phyloP scores from a whole-genome alignment of 2,329 filamentous ascomycete genomes.

The Colletotrichum sidae region DNA sequence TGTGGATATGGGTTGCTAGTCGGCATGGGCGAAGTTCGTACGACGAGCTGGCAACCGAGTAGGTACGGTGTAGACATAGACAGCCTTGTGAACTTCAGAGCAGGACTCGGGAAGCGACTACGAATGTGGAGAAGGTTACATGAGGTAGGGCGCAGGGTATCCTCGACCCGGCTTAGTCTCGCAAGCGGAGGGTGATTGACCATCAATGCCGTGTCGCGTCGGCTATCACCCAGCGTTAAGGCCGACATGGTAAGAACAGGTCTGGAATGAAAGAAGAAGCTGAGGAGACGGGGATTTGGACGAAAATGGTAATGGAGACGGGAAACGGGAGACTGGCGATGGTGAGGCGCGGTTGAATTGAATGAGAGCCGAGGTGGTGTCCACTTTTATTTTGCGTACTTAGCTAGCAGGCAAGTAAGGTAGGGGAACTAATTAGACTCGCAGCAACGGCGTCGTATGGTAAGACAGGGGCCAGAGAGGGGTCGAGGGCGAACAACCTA shows the following conservation, averaged over 20 bases:
- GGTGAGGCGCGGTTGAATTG: not conserved
- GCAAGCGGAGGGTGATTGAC: conserved; percentile 24
- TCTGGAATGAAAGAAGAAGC: not conserved
- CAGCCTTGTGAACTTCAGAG: conserved; percentile 1
- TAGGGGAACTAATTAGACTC: too few relatives aligned
- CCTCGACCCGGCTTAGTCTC: conserved; percentile 1
- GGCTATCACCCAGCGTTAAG: conserved; percentile 2
- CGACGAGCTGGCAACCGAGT: conserved; percentile 22
- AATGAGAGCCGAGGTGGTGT: too few relatives aligned
- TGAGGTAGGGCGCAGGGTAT: not conserved
- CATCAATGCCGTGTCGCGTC: conserved; percentile 31
- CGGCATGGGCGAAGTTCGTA: conserved; percentile 11
- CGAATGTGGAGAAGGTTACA: conserved; percentile 31
- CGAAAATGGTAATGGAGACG: too few relatives aligned
- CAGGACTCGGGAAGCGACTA: conserved; percentile 16
- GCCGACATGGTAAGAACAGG: conserved; percentile 6
- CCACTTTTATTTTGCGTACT: not conserved
- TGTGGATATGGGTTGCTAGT: conserved; percentile 12
- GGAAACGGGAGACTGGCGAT: too few relatives aligned
- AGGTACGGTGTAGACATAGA: too few relatives aligned
- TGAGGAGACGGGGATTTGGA: conserved; percentile 3
- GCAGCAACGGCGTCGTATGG: too few relatives aligned
- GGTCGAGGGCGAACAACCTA: too few relatives aligned
- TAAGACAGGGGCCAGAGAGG: too few relatives aligned
- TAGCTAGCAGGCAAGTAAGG: too few relatives aligned